Evolutionary conservation across 2,329 filamentous ascomycete genomes (phyloP), one percentile per base, ranked within the genome.

Genomic region (Alternaria gaisen): DNA sequence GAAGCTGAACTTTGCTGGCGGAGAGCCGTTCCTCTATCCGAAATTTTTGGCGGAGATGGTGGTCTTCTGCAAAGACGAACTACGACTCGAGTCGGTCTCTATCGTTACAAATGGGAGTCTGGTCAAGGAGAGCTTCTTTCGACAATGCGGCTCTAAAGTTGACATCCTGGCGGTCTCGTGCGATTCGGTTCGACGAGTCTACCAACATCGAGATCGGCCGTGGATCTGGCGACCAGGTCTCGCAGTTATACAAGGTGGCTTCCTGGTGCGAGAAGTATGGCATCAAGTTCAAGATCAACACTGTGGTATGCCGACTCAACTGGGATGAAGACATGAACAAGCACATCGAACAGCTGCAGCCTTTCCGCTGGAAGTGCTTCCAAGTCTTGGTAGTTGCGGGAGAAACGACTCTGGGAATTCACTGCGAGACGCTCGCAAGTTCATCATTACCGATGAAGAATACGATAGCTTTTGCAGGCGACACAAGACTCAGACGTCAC

Each of bases 261-360:
- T 70, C 72, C 1, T 83, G 82, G 80, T 87, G 85, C 70, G 65
- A 69, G 4, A 58, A 81, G 57, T 80, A 80, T 24, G 79, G 79
- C 1, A 81, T 87, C 69, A 84, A 81, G 72, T 86, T 87, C 77
- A 87, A 87, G 76, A 69, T 87, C 52, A 87, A 87, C 73, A 87
- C 85, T 0, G 85, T 87, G 1, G 80, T 87, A 4, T 82, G 80
- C 67, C 73, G 65, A 2, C 72, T 81, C 51, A 87, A 87, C 64
- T 83, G 75, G 71, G 53, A 81, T 3, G 85, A 87, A 69, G 82
- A 77, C 47, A 77, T 77, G 76, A 60, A 52, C 8, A 38, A 53
- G 2, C 53, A 51, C 5, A 78, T 87, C 8, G 56, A 66, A 14
- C 42, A 65, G 40, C 71, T 87, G 11, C 68, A 71, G 4, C 84